Base-by-base conservation (phyloP, 139 green algal genomes). In the Volvox reticuliferus region DNA sequence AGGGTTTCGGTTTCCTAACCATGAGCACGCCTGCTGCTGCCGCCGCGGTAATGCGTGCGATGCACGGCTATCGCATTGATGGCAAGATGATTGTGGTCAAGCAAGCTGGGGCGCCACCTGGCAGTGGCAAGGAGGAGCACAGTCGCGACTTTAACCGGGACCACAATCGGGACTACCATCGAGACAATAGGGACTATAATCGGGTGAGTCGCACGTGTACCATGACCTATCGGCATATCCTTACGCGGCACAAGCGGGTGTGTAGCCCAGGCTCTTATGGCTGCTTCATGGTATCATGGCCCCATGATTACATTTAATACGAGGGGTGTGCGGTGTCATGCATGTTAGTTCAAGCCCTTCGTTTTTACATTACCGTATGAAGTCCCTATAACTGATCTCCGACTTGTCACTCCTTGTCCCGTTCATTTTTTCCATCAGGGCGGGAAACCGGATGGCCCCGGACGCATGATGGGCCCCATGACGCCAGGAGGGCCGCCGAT, bases 1-100 rank as follows among this genome's bases (percentile, higher is more conserved):
- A 86, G 76, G 76, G 93, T 65, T 96, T 93, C 78, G 92, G 81
- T 80, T 96, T 96, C 69, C 83, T 96, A 14, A 94, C 93, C 89
- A 95, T 95, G 86, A 63, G 36, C n/a, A 77, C 75, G 6, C 65
- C 65, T 21, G 78, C 63, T 19, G 55, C 75, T 32, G 68, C 73
- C 28, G 18, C 71, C n/a, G 77, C 75, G 55, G 82, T 84, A 16
- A 93, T 93, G 68, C 30, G 84, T 26, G 33, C 79, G n/a, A 79
- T 96, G 88, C 86, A 96, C 73, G 91, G 92, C 28, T 93, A 95
- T 86, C 89, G 82, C 13, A 50, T 95, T 24, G 94, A 95, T 13
- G 89, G 91, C 35, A 95, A 94, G 86, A 68, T 30, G 22, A 93
- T 96, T 26, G 86, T 89, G 21, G 93, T 96, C 28, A 88, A 92